Conservation (phyloP, 352 stramenopile species). For the Phytophthora europaea region DNA sequence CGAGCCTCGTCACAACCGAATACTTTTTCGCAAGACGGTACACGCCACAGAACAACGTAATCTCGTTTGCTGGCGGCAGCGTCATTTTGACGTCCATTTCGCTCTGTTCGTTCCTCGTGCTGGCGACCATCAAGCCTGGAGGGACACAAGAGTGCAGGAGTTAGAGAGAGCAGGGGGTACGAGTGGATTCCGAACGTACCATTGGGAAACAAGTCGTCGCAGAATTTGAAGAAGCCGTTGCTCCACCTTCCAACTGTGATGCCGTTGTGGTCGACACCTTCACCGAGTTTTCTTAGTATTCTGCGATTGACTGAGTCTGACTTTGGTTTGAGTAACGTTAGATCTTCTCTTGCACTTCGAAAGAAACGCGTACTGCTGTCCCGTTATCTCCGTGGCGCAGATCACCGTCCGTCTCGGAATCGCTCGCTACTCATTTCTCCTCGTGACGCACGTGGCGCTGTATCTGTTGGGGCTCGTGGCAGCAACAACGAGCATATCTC, state of each 20-base stretch:
- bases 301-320: no score
- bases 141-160: background rate
- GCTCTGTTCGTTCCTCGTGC: no score
- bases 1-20: no score
- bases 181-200: constrained; percentile 11
- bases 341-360: no score
- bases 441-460: constrained; percentile 23
- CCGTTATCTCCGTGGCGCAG: constrained; percentile 45
- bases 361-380: constrained; percentile 41
- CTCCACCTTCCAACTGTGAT: constrained; percentile 43
- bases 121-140: constrained; percentile 44
- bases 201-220: constrained; percentile 43
- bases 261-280: constrained; percentile 40
- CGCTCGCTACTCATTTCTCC: constrained; percentile 31
- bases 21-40: no score
- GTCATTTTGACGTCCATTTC: no score
- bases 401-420: constrained; percentile 42
- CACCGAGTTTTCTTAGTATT: no score
- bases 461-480: constrained; percentile 31
- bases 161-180: constrained; percentile 2
- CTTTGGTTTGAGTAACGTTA: no score
- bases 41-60: no score
- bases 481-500: background rate
- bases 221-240: constrained; percentile 41
- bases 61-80: no score